These are phyloP conservation scores for Daldinia caldariorum DNA, from an alignment of 495 filamentous ascomycete species.

Conservation along the genomic window DNA sequence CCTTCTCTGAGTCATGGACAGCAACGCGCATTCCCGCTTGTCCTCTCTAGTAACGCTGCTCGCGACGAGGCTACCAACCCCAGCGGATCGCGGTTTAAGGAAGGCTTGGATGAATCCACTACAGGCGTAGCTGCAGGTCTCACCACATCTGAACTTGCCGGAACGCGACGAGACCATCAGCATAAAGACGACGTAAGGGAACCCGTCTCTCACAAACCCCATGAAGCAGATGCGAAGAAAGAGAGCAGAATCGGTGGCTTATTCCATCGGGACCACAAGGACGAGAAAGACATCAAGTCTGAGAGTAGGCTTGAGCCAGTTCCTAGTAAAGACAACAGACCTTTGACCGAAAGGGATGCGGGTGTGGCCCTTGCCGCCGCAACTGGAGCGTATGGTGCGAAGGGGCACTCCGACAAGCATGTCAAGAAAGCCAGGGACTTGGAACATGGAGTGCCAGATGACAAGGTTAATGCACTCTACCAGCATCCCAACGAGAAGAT, in stretches of 20 bases:
- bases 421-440: constrained; percentile 28
- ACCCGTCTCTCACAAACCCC: constrained; percentile 13
- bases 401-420: constrained; percentile 32
- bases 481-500: constrained; percentile 22
- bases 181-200: constrained; percentile 27
- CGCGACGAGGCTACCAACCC: constrained; percentile 39
- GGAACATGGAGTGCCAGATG: not conserved
- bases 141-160: constrained; percentile 21
- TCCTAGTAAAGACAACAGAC: constrained; percentile 28
- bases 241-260: constrained; percentile 44
- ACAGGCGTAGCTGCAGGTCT: constrained; percentile 21
- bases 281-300: constrained; percentile 35
- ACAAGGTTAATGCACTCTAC: constrained; percentile 7
- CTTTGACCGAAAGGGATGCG: constrained; percentile 37
- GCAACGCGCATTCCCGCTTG: constrained; percentile 44
- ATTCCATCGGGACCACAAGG: constrained; percentile 49
- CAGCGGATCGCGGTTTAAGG: constrained; percentile 17
- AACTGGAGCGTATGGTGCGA: constrained; percentile 29
- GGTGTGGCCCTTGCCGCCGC: constrained; percentile 45
- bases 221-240: constrained; percentile 33
- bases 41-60: constrained; percentile 21
- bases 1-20: constrained; percentile 40
- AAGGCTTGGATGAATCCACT: constrained; percentile 25
- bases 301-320: constrained; percentile 16
- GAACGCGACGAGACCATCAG: constrained; percentile 30